phyloP scores from a whole-genome alignment of 495 filamentous ascomycete species.

The Lichenothelia convexa region DNA sequence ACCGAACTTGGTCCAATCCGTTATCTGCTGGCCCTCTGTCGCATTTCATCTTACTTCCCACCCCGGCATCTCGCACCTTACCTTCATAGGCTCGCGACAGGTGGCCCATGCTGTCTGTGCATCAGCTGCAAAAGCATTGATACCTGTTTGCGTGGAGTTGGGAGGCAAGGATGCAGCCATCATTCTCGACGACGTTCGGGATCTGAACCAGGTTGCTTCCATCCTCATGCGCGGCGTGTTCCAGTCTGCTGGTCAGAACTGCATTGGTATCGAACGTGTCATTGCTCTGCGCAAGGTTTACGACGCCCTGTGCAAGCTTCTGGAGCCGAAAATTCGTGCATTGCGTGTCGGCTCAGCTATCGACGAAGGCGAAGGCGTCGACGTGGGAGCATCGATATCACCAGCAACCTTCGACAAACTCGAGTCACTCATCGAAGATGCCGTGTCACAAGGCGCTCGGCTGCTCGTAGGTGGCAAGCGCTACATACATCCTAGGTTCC shows the following conservation, averaged over 20 bases:
- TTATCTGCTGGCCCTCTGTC: conserved; percentile 71
- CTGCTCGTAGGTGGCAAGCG: conserved; percentile 69
- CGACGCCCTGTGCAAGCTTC: conserved; percentile 45
- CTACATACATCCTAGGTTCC: conserved; percentile 46
- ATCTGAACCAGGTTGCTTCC: conserved; percentile 51
- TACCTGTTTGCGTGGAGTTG: conserved; percentile 70
- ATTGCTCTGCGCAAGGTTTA: conserved; percentile 63
- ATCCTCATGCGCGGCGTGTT: conserved; percentile 83
- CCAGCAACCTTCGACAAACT: conserved; percentile 42
- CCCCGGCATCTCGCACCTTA: conserved; percentile 67
- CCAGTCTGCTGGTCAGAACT: conserved; percentile 96
- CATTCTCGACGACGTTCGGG: conserved; percentile 55
- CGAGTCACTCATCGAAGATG: conserved; percentile 47
- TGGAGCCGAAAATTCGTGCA: conserved; percentile 49
- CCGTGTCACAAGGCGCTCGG: conserved; percentile 56
- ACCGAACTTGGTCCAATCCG: conserved; percentile 60
- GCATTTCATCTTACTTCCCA: conserved; percentile 76
- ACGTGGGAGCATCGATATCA: conserved; percentile 85
- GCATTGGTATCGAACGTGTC: conserved; percentile 89
- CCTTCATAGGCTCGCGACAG: conserved; percentile 87
- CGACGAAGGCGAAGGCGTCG: conserved; percentile 34
- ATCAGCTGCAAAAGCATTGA: conserved; percentile 67
- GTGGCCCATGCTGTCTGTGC: conserved; percentile 77
- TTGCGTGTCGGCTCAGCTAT: conserved; percentile 55
- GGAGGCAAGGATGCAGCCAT: conserved; percentile 95